A percentile compares a stretch with the other conserved stretches of the same genome.
Evolutionary conservation across 2,329 filamentous ascomycete genomes (phyloP).

Genomic region (Rutstroemia sp.): DNA sequence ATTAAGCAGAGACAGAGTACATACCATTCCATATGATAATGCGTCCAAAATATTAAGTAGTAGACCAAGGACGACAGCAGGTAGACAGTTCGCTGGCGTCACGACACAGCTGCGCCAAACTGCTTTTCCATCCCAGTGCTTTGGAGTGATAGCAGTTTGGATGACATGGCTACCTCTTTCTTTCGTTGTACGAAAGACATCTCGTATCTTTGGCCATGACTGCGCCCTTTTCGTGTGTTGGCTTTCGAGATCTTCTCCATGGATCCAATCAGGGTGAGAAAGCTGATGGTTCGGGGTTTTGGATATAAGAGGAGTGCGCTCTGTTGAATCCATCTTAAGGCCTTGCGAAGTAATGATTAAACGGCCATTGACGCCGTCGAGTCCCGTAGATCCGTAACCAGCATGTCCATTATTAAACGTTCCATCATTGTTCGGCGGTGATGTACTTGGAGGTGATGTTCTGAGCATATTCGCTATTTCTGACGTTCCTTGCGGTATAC

Average conservation of each 20-base stretch:
- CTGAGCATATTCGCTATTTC: slow-evolving; percentile 44
- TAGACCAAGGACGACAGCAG: slow-evolving; percentile 80
- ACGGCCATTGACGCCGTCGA: slow-evolving; percentile 12
- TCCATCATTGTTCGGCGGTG: slow-evolving; percentile 13
- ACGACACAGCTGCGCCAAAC: slow-evolving; percentile 60
- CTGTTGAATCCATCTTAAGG: slow-evolving; percentile 19
- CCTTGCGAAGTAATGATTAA: slow-evolving; percentile 21
- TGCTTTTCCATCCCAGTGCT: slow-evolving; percentile 61
- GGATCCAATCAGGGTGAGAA: slow-evolving; percentile 26
- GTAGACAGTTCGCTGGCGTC: slow-evolving; percentile 63
- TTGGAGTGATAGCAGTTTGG: slow-evolving; percentile 47
- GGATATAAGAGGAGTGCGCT: slow-evolving; percentile 26
- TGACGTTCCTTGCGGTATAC: slow-evolving; percentile 35
- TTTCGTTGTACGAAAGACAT: slow-evolving; percentile 18
- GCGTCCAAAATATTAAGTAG: slow-evolving; percentile 92
- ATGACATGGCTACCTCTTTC: slow-evolving; percentile 18
- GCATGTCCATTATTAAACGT: slow-evolving; percentile 5
- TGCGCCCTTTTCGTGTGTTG: slow-evolving; percentile 15
- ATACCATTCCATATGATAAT: slow-evolving; percentile 69
- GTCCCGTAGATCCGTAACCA: slow-evolving; percentile 2
- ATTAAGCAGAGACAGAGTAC: background rate
- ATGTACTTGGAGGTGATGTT: slow-evolving; percentile 27
- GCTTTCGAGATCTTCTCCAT: slow-evolving; percentile 26
- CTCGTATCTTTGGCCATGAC: slow-evolving; percentile 27
- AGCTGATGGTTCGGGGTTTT: slow-evolving; percentile 12